phyloP scores from a whole-genome alignment of 106 monocot species.

The Phalaenopsis equestris region DNA sequence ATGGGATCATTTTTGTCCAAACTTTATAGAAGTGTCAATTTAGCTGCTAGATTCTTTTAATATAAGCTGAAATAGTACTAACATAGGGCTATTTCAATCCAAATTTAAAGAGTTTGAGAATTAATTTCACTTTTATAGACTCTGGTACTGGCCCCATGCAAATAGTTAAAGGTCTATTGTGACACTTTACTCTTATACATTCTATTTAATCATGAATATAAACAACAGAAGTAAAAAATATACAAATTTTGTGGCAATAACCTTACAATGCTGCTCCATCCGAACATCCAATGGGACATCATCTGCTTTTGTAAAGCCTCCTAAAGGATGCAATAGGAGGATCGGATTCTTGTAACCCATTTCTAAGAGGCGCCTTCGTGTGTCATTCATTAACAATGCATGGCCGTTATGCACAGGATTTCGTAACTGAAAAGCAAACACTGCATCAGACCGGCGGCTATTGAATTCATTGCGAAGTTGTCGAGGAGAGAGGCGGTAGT shows the following conservation, averaged over 20 bases:
- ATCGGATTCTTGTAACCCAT: constrained; percentile 97
- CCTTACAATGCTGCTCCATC: constrained; percentile 99
- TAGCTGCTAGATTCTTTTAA: too few relatives aligned
- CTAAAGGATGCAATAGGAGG: constrained; percentile 86
- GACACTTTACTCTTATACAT: too few relatives aligned
- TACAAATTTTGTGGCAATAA: constrained; percentile 11
- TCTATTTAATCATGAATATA: background rate
- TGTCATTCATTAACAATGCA: constrained; percentile 96
- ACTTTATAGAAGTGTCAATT: too few relatives aligned
- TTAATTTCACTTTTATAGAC: too few relatives aligned
- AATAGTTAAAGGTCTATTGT: too few relatives aligned
- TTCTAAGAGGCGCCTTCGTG: constrained; percentile 71
- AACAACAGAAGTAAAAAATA: background rate
- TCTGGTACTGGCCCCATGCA: too few relatives aligned
- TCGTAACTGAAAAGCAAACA: constrained; percentile 92
- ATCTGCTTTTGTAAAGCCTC: constrained; percentile 93
- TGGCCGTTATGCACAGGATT: constrained; percentile 99
- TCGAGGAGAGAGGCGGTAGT: constrained; percentile 80
- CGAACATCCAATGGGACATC: constrained; percentile 90
- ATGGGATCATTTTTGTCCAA: too few relatives aligned
- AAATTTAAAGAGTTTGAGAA: too few relatives aligned
- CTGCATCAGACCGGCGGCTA: constrained; percentile 78
- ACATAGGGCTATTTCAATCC: too few relatives aligned
- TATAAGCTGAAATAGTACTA: too few relatives aligned
- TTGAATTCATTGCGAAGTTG: constrained; percentile 90